These are phyloP conservation scores for Sporothrix curviconia DNA, from an alignment of 2,329 filamentous ascomycete genomes.

Conservation along the genomic window DNA sequence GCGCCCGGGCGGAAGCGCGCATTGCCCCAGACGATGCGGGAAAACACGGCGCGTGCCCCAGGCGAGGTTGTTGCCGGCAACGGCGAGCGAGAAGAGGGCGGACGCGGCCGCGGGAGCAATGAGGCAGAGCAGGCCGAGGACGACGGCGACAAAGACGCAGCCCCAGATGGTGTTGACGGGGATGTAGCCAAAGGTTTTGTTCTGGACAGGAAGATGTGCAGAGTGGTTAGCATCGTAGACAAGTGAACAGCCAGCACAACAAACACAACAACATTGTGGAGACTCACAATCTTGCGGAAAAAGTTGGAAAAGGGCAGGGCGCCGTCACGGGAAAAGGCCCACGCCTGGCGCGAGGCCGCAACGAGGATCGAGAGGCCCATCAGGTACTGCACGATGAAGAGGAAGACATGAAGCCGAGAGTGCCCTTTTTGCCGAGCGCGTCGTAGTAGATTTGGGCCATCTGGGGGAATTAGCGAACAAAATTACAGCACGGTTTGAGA, in stretches of 20 bases:
- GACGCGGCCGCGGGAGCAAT: constrained; percentile 52
- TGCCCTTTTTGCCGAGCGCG: constrained; percentile 51
- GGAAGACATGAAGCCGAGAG: constrained; percentile 52
- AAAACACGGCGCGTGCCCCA: constrained; percentile 54
- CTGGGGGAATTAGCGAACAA: background rate
- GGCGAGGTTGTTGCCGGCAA: constrained; percentile 55
- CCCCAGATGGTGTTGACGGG: constrained; percentile 52
- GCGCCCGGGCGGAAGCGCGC: constrained; percentile 51
- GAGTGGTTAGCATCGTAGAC: background rate
- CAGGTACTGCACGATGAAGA: constrained; percentile 56
- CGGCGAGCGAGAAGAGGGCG: constrained; percentile 52
- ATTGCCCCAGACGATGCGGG: constrained; percentile 51
- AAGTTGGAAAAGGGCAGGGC: constrained; percentile 54
- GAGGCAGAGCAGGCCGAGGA: constrained; percentile 52
- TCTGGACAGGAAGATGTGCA: constrained; percentile 22
- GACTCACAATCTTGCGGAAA: constrained; percentile 43
- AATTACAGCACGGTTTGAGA: no score
- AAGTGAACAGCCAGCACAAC: background rate
- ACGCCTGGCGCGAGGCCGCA: constrained; percentile 53
- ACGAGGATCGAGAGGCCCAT: constrained; percentile 54
- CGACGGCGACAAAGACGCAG: constrained; percentile 41
- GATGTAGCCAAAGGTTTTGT: constrained; percentile 48
- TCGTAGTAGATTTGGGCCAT: constrained; percentile 52
- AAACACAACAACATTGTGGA: background rate
- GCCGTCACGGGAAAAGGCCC: constrained; percentile 58